Conservation (phyloP, 2,329 filamentous ascomycete genomes). For the Penicillium thymicola region DNA sequence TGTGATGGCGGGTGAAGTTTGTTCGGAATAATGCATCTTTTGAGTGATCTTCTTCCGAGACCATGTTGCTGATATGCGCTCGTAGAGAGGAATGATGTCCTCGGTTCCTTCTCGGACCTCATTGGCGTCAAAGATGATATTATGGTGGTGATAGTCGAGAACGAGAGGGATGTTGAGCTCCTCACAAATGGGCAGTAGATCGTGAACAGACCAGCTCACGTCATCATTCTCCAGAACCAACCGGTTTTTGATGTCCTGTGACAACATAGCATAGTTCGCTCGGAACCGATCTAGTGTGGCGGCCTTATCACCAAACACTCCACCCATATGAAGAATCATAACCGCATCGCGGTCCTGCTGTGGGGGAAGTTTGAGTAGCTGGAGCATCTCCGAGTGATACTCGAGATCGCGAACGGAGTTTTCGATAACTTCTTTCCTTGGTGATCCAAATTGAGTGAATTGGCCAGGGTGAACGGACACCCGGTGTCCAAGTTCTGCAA, state of each 20-base stretch:
- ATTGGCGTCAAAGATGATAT: slow-evolving; percentile 76
- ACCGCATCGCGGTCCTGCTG: slow-evolving; percentile 82
- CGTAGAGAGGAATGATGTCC: slow-evolving; percentile 72
- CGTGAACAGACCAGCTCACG: slow-evolving; percentile 87
- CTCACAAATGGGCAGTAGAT: slow-evolving; percentile 83
- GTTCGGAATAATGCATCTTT: slow-evolving; percentile 97
- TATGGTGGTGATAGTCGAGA: slow-evolving; percentile 92
- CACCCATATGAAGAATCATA: slow-evolving; percentile 93
- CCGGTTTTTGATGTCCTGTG: slow-evolving; percentile 69
- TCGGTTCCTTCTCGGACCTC: slow-evolving; percentile 77
- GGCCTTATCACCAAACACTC: slow-evolving; percentile 80
- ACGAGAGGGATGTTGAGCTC: slow-evolving; percentile 92
- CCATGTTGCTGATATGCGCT: slow-evolving; percentile 81
- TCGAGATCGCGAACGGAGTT: slow-evolving; percentile 77
- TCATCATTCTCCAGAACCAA: slow-evolving; percentile 94
- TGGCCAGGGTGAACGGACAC: slow-evolving; percentile 88
- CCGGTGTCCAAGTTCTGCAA: slow-evolving; percentile 75
- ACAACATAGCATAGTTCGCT: slow-evolving; percentile 65
- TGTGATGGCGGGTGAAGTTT: slow-evolving; percentile 71
- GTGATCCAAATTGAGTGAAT: slow-evolving; percentile 88
- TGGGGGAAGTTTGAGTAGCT: slow-evolving; percentile 69
- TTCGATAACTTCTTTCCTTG: slow-evolving; percentile 70
- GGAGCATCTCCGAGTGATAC: slow-evolving; percentile 83
- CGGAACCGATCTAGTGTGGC: slow-evolving; percentile 76
- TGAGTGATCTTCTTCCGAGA: slow-evolving; percentile 76